Percentiles rank a stretch among this genome's conserved stretches.
phyloP scores from a whole-genome alignment of 176 grass and related monocot genomes.

The Paspalum notatum region DNA sequence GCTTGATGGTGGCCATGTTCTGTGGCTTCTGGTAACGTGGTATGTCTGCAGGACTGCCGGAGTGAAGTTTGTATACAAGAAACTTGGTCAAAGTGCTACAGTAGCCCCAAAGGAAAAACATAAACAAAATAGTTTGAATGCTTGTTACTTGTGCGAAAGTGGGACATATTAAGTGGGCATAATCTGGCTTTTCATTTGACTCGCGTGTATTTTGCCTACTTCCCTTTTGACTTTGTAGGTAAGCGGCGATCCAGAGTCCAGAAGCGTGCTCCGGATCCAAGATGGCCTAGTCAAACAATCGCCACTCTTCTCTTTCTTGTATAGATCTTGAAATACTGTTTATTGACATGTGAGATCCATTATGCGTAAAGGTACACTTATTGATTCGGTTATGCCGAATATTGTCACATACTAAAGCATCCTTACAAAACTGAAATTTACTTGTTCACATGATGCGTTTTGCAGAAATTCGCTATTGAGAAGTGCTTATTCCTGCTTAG shows the following conservation, averaged over 20 bases:
- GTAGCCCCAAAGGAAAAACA: neutral
- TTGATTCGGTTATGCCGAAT: too few species aligned
- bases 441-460: too few species aligned
- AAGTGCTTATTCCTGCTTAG: too few species aligned
- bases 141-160: neutral
- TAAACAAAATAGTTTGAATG: neutral
- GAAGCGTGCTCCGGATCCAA: neutral
- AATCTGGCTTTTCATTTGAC: neutral
- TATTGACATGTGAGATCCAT: neutral
- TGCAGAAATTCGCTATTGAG: too few species aligned
- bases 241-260: neutral
- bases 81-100: neutral
- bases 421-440: too few species aligned
- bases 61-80: neutral
- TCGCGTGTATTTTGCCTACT: neutral
- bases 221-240: neutral
- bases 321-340: neutral
- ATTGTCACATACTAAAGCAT: too few species aligned
- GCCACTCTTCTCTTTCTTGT: neutral
- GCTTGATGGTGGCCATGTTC: constrained; percentile 29
- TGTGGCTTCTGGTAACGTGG: neutral
- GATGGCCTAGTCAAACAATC: neutral
- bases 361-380: neutral
- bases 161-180: neutral
- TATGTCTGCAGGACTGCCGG: neutral